phyloP scores from a whole-genome alignment of 371 early-diverging fungal genomes.

The Parasitella parasitica region DNA sequence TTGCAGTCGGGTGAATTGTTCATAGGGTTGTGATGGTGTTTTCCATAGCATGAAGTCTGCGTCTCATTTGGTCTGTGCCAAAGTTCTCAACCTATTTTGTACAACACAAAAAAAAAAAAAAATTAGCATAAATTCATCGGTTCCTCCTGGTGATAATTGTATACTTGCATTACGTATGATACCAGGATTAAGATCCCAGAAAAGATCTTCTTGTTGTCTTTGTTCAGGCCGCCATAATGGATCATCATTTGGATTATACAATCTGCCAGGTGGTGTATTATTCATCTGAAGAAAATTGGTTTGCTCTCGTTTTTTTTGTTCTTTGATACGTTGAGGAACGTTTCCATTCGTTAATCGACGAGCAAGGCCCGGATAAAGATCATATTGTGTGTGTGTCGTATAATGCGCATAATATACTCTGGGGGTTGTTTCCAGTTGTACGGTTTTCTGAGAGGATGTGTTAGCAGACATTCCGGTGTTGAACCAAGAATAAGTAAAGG shows the following conservation, averaged over 20 bases:
- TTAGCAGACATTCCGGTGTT: slow-evolving; percentile 24
- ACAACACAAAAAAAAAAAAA: neutral
- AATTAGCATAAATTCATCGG: neutral
- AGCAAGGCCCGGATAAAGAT: slow-evolving; percentile 42
- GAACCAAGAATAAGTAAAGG: slow-evolving; percentile 14
- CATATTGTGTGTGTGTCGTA: slow-evolving; percentile 31
- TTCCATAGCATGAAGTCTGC: slow-evolving; percentile 34
- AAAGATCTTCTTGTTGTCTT: slow-evolving; percentile 12
- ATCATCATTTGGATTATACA: slow-evolving; percentile 1
- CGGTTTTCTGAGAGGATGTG: slow-evolving; percentile 1
- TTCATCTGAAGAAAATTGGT: slow-evolving; percentile 29
- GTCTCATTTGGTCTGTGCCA: slow-evolving; percentile 49
- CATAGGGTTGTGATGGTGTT: slow-evolving; percentile 6
- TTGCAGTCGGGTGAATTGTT: neutral
- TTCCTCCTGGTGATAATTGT: neutral
- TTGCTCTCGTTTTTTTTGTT: slow-evolving; percentile 15
- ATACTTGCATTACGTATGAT: slow-evolving; percentile 40
- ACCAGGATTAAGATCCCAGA: slow-evolving; percentile 47
- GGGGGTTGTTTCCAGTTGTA: slow-evolving; percentile 40
- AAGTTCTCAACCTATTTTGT: slow-evolving; percentile 41
- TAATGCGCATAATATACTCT: slow-evolving; percentile 40
- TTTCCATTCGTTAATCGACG: slow-evolving; percentile 41
- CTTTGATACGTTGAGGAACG: slow-evolving; percentile 19
- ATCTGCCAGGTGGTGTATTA: slow-evolving; percentile 7
- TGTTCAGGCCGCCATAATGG: slow-evolving; percentile 18